A percentile compares a stretch with the other conserved stretches of the same genome.
phyloP scores from a whole-genome alignment of 352 stramenopile genomes.

The Pythium sp. region DNA sequence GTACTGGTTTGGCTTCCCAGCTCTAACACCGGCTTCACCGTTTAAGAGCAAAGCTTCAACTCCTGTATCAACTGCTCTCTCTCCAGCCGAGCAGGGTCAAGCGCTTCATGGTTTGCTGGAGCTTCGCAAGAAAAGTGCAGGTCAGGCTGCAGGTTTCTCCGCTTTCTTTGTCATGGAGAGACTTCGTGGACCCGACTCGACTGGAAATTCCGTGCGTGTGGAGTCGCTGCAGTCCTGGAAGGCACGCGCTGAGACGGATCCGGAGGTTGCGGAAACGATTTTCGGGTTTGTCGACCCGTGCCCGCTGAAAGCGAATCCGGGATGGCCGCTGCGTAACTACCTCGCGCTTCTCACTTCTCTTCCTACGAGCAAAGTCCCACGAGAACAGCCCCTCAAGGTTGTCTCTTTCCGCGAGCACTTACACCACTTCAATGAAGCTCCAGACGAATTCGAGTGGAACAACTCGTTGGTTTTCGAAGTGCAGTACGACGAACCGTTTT shows the following conservation, averaged over 20 bases:
- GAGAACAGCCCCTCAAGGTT: slow-evolving; percentile 34
- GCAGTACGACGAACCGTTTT: slow-evolving; percentile 30
- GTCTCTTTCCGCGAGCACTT: slow-evolving; percentile 76
- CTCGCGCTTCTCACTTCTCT: slow-evolving; percentile 55
- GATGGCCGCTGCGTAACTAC: slow-evolving; percentile 90
- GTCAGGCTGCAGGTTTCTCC: slow-evolving; percentile 33
- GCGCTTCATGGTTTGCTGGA: slow-evolving; percentile 40
- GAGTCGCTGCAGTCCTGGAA: slow-evolving; percentile 32
- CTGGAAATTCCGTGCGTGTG: slow-evolving; percentile 26
- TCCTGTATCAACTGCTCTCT: slow-evolving; percentile 33
- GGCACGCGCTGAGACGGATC: not conserved
- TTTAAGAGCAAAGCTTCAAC: slow-evolving; percentile 32
- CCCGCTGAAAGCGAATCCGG: slow-evolving; percentile 64
- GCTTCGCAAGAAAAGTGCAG: slow-evolving; percentile 26
- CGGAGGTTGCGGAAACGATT: slow-evolving; percentile 30
- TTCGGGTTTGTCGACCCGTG: slow-evolving; percentile 91
- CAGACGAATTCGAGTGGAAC: slow-evolving; percentile 48
- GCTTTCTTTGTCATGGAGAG: slow-evolving; percentile 74
- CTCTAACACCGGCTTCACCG: slow-evolving; percentile 41
- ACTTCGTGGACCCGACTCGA: slow-evolving; percentile 7
- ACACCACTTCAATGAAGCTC: slow-evolving; percentile 39
- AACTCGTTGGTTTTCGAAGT: slow-evolving; percentile 63
- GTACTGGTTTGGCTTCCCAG: slow-evolving; percentile 93
- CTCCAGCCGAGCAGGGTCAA: slow-evolving; percentile 33
- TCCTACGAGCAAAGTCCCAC: slow-evolving; percentile 29